These are phyloP conservation scores for Septoria linicola DNA, from an alignment of 2,329 filamentous ascomycete species.

Conservation along the genomic window DNA sequence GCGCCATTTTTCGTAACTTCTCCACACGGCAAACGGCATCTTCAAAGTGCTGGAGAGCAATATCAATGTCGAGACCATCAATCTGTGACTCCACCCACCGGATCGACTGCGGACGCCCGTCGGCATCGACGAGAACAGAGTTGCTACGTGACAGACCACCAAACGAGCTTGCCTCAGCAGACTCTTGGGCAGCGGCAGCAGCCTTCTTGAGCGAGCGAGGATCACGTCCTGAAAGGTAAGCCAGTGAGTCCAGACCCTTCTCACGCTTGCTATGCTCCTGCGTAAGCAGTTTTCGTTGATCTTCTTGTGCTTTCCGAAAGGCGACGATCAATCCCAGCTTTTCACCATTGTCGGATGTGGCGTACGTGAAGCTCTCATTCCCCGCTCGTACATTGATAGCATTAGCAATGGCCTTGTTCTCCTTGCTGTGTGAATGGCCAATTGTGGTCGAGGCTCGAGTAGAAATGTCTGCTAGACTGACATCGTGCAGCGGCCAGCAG, in stretches of 20 bases:
- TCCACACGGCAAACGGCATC: constrained; percentile 80
- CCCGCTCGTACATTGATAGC: constrained; percentile 89
- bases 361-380: constrained; percentile 89
- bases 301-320: constrained; percentile 88
- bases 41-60: constrained; percentile 87
- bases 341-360: constrained; percentile 70
- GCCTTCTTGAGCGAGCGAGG: constrained; percentile 60
- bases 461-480: constrained; percentile 86
- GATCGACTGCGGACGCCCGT: constrained; percentile 93
- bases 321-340: constrained; percentile 81
- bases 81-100: constrained; percentile 95
- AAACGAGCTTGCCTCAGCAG: constrained; percentile 37
- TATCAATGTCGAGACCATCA: constrained; percentile 93
- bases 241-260: constrained; percentile 49
- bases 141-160: constrained; percentile 32
- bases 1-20: constrained; percentile 75
- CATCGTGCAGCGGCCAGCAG: constrained; percentile 90
- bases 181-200: constrained; percentile 43
- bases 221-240: constrained; percentile 35
- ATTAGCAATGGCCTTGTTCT: constrained; percentile 63
- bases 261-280: constrained; percentile 86
- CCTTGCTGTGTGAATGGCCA: constrained; percentile 41
- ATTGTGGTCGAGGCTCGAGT: constrained; percentile 34
- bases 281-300: constrained; percentile 79
- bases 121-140: constrained; percentile 82